These are phyloP conservation scores for Trichoderma semiorbis DNA, from an alignment of 2,329 filamentous ascomycete species.

Conservation along the genomic window DNA sequence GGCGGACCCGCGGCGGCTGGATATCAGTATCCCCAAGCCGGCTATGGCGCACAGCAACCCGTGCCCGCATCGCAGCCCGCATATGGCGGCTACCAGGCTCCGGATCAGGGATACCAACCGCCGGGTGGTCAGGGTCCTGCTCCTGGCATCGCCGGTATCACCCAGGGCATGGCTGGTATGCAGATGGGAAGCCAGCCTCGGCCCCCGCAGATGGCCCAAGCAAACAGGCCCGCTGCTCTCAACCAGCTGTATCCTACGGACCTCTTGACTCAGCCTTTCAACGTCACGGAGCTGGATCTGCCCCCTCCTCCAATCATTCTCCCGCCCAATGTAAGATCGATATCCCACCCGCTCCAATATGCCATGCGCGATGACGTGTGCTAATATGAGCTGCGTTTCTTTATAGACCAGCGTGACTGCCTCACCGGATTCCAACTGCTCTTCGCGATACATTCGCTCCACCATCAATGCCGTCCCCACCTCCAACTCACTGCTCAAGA, in stretches of 20 bases:
- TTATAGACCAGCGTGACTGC: slow-evolving; percentile 80
- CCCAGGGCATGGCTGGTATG: slow-evolving; percentile 82
- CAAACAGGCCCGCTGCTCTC: slow-evolving; percentile 50
- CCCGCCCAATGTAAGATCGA: slow-evolving; percentile 74
- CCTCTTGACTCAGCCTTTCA: slow-evolving; percentile 87
- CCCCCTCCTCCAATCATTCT: slow-evolving; percentile 88
- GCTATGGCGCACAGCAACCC: slow-evolving; percentile 44
- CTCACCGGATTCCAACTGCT: slow-evolving; percentile 86
- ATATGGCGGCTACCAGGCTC: slow-evolving; percentile 36
- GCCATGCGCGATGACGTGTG: neutral
- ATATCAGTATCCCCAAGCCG: slow-evolving; percentile 41
- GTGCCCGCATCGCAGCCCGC: slow-evolving; percentile 40
- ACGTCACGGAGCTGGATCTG: slow-evolving; percentile 86
- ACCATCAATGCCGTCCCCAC: slow-evolving; percentile 93
- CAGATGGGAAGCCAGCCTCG: slow-evolving; percentile 59
- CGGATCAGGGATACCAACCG: slow-evolving; percentile 62
- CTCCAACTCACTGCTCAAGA: slow-evolving; percentile 89
- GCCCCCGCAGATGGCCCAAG: slow-evolving; percentile 39
- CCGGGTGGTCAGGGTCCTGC: slow-evolving; percentile 39
- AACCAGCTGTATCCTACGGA: slow-evolving; percentile 94
- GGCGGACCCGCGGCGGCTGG: slow-evolving; percentile 33
- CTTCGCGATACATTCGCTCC: slow-evolving; percentile 89
- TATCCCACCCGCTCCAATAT: neutral
- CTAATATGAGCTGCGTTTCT: slow-evolving; percentile 36
- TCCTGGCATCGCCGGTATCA: slow-evolving; percentile 66